These are phyloP conservation scores for Quercus tomentella DNA, from an alignment of 331 rosid genomes.

Conservation along the genomic window DNA sequence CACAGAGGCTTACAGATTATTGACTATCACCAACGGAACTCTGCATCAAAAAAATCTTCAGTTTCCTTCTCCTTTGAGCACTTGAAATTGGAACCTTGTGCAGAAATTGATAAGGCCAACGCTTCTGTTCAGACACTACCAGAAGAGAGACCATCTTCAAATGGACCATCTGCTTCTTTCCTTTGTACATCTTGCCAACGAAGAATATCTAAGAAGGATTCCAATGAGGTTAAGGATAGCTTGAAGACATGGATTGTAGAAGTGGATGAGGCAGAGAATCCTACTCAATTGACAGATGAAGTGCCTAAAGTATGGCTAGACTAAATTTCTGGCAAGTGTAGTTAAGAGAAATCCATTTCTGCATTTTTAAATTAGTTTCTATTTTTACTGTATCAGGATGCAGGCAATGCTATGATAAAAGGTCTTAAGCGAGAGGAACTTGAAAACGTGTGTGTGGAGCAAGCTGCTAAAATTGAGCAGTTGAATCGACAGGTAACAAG, in stretches of 20 bases:
- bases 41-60: constrained; percentile 56
- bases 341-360: neutral
- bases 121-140: constrained; percentile 36
- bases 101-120: constrained; percentile 41
- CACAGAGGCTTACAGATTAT: constrained; percentile 93
- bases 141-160: constrained; percentile 36
- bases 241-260: constrained; percentile 36
- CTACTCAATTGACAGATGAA: constrained; percentile 22
- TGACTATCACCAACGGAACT: constrained; percentile 81
- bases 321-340: constrained; percentile 1
- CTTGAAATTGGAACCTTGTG: constrained; percentile 51
- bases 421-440: constrained; percentile 50
- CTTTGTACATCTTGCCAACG: constrained; percentile 73
- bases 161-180: constrained; percentile 35
- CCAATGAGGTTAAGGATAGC: constrained; percentile 39
- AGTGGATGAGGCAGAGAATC: constrained; percentile 35
- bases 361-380: neutral
- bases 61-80: constrained; percentile 88
- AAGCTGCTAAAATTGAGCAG: constrained; percentile 66
- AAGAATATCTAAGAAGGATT: constrained; percentile 34
- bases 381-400: constrained; percentile 27
- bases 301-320: constrained; percentile 35
- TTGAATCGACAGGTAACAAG: constrained; percentile 57
- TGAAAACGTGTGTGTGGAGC: constrained; percentile 58
- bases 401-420: constrained; percentile 21